Base-by-base conservation (phyloP, 1,139 yeast species). In the Debaryomyces robertsiae region DNA sequence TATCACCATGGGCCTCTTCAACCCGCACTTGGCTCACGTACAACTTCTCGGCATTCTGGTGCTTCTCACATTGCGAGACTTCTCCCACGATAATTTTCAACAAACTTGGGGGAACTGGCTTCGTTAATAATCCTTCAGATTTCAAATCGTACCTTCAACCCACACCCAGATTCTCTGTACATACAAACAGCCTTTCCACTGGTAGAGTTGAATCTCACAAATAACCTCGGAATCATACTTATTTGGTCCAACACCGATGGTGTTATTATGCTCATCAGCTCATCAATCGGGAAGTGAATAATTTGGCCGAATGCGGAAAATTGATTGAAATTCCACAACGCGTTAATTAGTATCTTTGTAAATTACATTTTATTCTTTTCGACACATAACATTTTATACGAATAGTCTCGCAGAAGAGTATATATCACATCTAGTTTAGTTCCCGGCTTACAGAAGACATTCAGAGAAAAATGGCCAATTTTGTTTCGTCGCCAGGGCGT, bases 1-100 rank as follows among this genome's bases (percentile, higher is more conserved):
- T 38, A 4, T 38, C 44, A 2, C 13, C 38, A 36, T n/a, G 34
- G 2, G 36, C 31, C 6, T 47, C 49, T 2, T 53, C 57, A 4
- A 71, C 43, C 38, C 60, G 58, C 6, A 81, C 66, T 41, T 67
- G 65, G 1, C 82, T 77, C 1, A 81, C 81, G 45, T 75, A 80
- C 30, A 81, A 59, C 40, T 64, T 69, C 40, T 77, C 82, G 2
- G 84, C 84, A 47, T 74, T 64, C 16, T 72, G 77, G 46, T 80
- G 85, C 18, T 49, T 55, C 29, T 56, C 52, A 39, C 80, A 67
- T 14, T 68, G 57, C 10, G 61, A 50, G 23, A 80, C 75, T 13
- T 57, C 48, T 1, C 84, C 85, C 2, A 77, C 77, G 46, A 65
- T 60, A 9, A 77, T 51, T 29, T 57, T 48, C 10, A 69, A 50